Evolutionary conservation across 225 moss, liverwort and hornwort species (phyloP), one percentile per base, ranked within the genome.

Genomic region (Rhytidiadelphus loreus): DNA sequence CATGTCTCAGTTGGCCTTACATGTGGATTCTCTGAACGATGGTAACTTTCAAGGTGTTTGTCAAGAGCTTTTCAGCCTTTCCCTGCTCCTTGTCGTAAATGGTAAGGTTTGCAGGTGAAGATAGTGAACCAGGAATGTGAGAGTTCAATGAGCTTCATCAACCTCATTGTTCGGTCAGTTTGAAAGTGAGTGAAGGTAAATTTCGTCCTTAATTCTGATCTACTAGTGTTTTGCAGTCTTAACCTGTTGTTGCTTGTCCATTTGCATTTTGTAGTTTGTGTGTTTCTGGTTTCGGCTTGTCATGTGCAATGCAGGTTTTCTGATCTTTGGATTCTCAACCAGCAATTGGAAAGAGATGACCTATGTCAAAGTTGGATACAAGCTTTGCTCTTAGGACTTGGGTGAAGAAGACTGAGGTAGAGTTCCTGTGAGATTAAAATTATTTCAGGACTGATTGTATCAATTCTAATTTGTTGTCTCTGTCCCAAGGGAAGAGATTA

Each of bases 31-130:
- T 83, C 48, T 90, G 65, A 85, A 85, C 59, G 74, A 81, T 80
- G 85, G 52, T 65, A 58, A 81, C 75, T 64, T 35, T 66, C 57
- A 85, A 90, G 81, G 90, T 81, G 68, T 81, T 81, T 65, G 44
- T 85, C 39, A 66, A 83, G 80, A 81, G 50, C 22, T 83, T 60
- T 62, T 73, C 86, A 75, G 82, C 89, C 76, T 57, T 61, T 46
- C 19, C 43, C 85, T 90, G 75, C 55, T 37, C 60, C 80, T 79
- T 57, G 52, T 76, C 13, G 8, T 53, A 41, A 57, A 72, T 85
- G 66, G 85, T 90, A 88, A 88, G 85, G 81, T 85, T 82, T 85
- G 81, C 88, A 88, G 84, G 63, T 72, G 83, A 87, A 87, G 56
- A 70, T 77, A 62, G 41, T 88, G 88, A 52, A 65, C 77, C 55